A percentile compares a stretch with the other conserved stretches of the same genome.
Conservation (phyloP, 495 filamentous ascomycete genomes). For the Pseudevernia furfuracea region DNA sequence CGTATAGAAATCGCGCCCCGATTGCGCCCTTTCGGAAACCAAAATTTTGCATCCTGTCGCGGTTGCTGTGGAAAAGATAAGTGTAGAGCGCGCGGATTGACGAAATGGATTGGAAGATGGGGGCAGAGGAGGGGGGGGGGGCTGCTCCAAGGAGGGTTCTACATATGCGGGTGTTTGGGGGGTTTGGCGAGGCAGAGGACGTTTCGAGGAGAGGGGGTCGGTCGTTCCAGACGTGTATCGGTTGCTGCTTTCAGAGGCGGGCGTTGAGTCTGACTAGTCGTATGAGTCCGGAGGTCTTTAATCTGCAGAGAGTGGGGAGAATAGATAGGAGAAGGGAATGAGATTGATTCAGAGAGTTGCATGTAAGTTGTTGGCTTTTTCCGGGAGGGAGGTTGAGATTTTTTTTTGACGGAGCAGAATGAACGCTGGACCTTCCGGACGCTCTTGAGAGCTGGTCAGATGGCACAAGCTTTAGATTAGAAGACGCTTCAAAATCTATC, state of each 20-base stretch:
- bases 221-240: background rate
- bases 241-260: background rate
- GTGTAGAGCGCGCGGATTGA: background rate
- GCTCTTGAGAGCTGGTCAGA: background rate
- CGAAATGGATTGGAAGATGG: background rate
- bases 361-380: background rate
- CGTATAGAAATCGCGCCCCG: constrained; percentile 27
- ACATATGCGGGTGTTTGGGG: background rate
- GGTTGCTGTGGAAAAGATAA: background rate
- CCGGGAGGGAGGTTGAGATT: background rate
- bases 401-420: background rate
- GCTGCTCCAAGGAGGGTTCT: background rate
- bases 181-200: background rate
- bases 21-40: constrained; percentile 22
- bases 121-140: background rate
- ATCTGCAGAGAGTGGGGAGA: background rate
- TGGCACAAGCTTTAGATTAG: background rate
- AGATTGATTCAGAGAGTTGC: background rate
- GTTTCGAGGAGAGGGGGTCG: background rate
- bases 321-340: background rate
- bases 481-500: background rate
- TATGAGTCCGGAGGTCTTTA: background rate
- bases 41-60: constrained; percentile 31
- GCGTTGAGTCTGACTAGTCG: background rate
- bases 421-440: background rate